Evolutionary conservation across 306 rosid genomes (phyloP).

Genomic region (Prunus armeniaca): DNA sequence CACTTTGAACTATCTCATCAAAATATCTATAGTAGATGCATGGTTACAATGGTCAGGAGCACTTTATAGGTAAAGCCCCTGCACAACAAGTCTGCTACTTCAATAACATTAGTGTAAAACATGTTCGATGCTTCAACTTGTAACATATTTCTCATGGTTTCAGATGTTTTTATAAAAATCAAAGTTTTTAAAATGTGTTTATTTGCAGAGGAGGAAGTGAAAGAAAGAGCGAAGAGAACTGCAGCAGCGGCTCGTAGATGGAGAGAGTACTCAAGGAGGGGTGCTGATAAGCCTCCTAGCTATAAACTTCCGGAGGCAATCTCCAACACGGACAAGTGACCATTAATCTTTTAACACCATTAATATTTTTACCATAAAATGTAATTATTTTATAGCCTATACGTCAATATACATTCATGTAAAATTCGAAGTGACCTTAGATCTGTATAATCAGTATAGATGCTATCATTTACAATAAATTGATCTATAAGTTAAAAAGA

Average conservation of each 20-base stretch:
- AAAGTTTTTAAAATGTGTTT: neutral
- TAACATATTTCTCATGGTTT: no score
- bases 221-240: constrained; percentile 71
- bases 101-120: neutral
- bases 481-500: neutral
- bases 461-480: neutral
- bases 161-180: neutral
- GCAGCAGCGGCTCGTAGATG: constrained; percentile 92
- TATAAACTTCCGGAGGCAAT: constrained; percentile 78
- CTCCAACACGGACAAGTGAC: constrained; percentile 51
- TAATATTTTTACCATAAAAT: constrained; percentile 14
- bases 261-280: constrained; percentile 95
- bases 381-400: constrained; percentile 25
- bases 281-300: constrained; percentile 74
- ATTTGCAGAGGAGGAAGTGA: constrained; percentile 65
- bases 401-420: constrained; percentile 11
- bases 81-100: neutral
- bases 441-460: neutral
- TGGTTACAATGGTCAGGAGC: neutral
- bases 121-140: neutral
- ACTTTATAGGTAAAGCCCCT: neutral
- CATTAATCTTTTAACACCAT: constrained; percentile 9
- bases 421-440: neutral
- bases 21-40: neutral
- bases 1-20: neutral